Evolutionary conservation across 768 basidiomycete species (phyloP).

Genomic region (Zangia roseola): DNA sequence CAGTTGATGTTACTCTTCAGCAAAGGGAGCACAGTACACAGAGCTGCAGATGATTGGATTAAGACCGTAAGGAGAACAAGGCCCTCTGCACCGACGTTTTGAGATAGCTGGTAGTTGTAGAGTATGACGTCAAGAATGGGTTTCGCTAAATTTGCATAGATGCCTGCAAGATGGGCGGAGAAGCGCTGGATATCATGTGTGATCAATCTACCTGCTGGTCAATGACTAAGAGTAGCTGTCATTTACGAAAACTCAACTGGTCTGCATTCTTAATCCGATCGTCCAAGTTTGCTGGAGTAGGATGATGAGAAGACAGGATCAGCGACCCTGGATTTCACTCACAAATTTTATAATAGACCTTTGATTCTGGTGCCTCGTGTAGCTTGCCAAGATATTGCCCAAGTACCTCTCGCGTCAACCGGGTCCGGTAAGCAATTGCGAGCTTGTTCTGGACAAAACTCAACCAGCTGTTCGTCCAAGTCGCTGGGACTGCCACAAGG

Average conservation of each 20-base stretch:
- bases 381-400: constrained; percentile 79
- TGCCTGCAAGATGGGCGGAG: constrained; percentile 85
- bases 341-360: constrained; percentile 94
- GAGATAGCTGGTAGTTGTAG: constrained; percentile 93
- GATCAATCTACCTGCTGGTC: constrained; percentile 64
- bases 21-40: constrained; percentile 55
- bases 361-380: constrained; percentile 62
- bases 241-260: constrained; percentile 52
- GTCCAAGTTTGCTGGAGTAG: constrained; percentile 78
- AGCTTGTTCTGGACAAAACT: constrained; percentile 93
- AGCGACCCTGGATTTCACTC: constrained; percentile 23
- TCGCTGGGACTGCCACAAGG: constrained; percentile 87
- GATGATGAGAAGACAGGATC: constrained; percentile 5
- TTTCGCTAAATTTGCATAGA: constrained; percentile 93
- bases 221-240: constrained; percentile 3
- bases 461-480: constrained; percentile 91
- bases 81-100: constrained; percentile 93
- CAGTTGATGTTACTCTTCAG: neutral
- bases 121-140: constrained; percentile 89
- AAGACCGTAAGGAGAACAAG: constrained; percentile 78
- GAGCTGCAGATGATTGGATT: constrained; percentile 78
- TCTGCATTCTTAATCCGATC: constrained; percentile 96
- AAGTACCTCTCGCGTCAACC: constrained; percentile 82
- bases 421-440: constrained; percentile 82
- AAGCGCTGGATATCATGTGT: constrained; percentile 96